Conservation (phyloP, 1,139 yeast genomes). For the Hansenula lynferdii region DNA sequence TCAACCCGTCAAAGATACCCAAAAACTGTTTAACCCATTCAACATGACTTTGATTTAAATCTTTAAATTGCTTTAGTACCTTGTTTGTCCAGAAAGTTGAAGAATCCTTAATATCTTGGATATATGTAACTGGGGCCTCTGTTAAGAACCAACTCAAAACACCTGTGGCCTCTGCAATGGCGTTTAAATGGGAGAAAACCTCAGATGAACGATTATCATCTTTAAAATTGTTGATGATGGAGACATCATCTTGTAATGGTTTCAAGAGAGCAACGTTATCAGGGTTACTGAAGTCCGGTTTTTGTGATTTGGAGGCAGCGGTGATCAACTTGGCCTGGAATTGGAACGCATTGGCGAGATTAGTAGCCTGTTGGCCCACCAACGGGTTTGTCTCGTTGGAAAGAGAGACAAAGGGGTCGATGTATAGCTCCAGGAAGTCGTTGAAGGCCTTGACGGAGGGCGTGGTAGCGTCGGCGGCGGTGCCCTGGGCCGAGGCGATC, state of each 20-base stretch:
- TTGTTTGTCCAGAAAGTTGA: slow-evolving; percentile 94
- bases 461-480: slow-evolving; percentile 29
- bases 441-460: slow-evolving; percentile 51
- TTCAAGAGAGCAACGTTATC: slow-evolving; percentile 51
- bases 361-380: slow-evolving; percentile 56
- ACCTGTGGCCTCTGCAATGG: slow-evolving; percentile 86
- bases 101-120: slow-evolving; percentile 84
- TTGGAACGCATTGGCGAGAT: slow-evolving; percentile 53
- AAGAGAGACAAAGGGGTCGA: slow-evolving; percentile 55
- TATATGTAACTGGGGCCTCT: slow-evolving; percentile 59
- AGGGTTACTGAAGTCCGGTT: slow-evolving; percentile 57
- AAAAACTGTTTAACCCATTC: slow-evolving; percentile 77
- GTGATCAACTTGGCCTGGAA: slow-evolving; percentile 52
- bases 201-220: slow-evolving; percentile 70
- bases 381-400: slow-evolving; percentile 60
- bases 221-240: slow-evolving; percentile 55
- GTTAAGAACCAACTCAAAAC: slow-evolving; percentile 88
- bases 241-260: slow-evolving; percentile 65
- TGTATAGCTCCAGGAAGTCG: slow-evolving; percentile 42
- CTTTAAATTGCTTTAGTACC: slow-evolving; percentile 78
- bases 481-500: slow-evolving; percentile 17
- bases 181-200: slow-evolving; percentile 65
- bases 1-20: slow-evolving; percentile 62
- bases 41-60: slow-evolving; percentile 57
- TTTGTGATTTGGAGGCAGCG: slow-evolving; percentile 55